phyloP scores from a whole-genome alignment of 352 stramenopile species.

The Phytophthora pistaciae region DNA sequence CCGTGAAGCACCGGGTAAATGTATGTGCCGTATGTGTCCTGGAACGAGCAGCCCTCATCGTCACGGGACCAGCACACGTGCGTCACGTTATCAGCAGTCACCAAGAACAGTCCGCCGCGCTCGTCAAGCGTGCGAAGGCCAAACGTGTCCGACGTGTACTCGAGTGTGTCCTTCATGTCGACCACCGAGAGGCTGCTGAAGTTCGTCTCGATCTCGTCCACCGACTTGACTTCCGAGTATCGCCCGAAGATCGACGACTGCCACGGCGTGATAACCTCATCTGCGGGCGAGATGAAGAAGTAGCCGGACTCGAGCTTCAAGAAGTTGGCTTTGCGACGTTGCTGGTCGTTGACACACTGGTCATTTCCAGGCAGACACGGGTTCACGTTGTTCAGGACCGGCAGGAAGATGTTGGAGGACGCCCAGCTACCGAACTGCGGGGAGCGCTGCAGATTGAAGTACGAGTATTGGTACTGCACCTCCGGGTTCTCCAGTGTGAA shows the following conservation, averaged over 20 bases:
- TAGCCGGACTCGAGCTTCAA: slow-evolving; percentile 37
- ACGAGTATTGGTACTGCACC: slow-evolving; percentile 25
- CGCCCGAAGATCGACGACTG: slow-evolving; percentile 41
- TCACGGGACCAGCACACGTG: slow-evolving; percentile 9
- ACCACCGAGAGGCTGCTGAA: slow-evolving; percentile 36
- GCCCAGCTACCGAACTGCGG: slow-evolving; percentile 8
- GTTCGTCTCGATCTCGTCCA: slow-evolving; percentile 12
- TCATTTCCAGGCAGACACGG: not conserved
- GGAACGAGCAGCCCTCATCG: not conserved
- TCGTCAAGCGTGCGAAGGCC: slow-evolving; percentile 40
- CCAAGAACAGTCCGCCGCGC: slow-evolving; percentile 29
- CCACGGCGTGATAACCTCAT: slow-evolving; percentile 46
- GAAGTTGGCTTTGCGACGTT: slow-evolving; percentile 38
- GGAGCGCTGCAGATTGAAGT: slow-evolving; percentile 19
- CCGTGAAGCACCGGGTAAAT: not conserved
- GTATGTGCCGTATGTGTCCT: not conserved
- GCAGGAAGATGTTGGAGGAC: slow-evolving; percentile 15
- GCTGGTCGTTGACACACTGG: slow-evolving; percentile 16
- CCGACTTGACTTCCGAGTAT: slow-evolving; percentile 40
- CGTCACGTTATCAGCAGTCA: slow-evolving; percentile 12
- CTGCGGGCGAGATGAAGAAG: slow-evolving; percentile 50
- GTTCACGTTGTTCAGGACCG: slow-evolving; percentile 29
- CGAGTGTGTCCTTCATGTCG: slow-evolving; percentile 37
- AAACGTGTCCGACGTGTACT: slow-evolving; percentile 55
- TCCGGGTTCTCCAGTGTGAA: slow-evolving; percentile 18